Evolutionary conservation across 768 basidiomycete genomes (phyloP).

Genomic region (Pulveroboletus sp.): DNA sequence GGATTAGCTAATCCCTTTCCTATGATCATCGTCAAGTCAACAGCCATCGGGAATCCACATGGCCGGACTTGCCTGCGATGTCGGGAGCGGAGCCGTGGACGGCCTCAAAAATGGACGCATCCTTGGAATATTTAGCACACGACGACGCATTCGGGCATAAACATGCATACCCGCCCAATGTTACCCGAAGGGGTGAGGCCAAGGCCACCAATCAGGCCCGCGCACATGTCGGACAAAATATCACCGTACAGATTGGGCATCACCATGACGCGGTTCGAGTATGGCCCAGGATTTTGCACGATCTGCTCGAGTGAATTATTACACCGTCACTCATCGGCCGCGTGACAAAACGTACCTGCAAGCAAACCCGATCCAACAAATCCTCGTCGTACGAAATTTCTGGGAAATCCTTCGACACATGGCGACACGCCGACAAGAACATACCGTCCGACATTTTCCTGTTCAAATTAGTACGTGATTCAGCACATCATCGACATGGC

Average conservation of each 20-base stretch:
- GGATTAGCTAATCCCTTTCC: slow-evolving; percentile 96
- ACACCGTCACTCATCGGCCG: background rate
- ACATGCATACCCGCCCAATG: slow-evolving; percentile 75
- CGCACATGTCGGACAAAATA: slow-evolving; percentile 97
- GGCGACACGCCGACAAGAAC: slow-evolving; percentile 97
- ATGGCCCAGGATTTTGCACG: slow-evolving; percentile 90
- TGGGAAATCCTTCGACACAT: slow-evolving; percentile 94
- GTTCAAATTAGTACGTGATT: slow-evolving; percentile 15
- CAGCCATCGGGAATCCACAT: background rate
- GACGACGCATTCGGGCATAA: slow-evolving; percentile 2
- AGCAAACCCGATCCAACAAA: slow-evolving; percentile 91
- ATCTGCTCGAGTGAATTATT: slow-evolving; percentile 47
- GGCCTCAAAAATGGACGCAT: slow-evolving; percentile 99
- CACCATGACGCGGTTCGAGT: slow-evolving; percentile 96
- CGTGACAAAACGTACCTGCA: slow-evolving; percentile 54
- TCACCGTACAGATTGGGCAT: slow-evolving; percentile 99
- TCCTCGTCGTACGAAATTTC: slow-evolving; percentile 94
- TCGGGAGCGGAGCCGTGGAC: slow-evolving; percentile 99
- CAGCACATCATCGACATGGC: slow-evolving; percentile 24
- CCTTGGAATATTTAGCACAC: slow-evolving; percentile 43
- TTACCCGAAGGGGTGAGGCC: slow-evolving; percentile 97
- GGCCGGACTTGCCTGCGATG: slow-evolving; percentile 69
- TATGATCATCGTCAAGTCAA: slow-evolving; percentile 25
- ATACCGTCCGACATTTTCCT: slow-evolving; percentile 99
- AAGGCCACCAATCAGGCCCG: slow-evolving; percentile 95